Percentiles rank a stretch among this genome's conserved stretches.
Conservation (phyloP, 257 asterid genomes). For the Nyctanthes arbortristis region DNA sequence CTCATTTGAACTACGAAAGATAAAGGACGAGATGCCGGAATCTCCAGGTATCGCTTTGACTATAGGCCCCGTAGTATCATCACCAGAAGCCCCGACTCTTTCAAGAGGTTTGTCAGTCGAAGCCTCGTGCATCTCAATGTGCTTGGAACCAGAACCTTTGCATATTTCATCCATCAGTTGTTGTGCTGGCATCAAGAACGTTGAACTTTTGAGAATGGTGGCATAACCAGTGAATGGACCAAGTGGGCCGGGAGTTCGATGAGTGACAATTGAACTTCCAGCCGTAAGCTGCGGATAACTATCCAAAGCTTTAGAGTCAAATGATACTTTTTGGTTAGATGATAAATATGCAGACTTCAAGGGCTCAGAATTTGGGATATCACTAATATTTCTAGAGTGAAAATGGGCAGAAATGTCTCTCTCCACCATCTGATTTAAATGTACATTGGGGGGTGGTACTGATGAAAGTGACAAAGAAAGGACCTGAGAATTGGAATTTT, state of each 20-base stretch:
- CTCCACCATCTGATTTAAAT: conserved; percentile 20
- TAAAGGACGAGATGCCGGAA: conserved; percentile 25
- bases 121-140: conserved; percentile 12
- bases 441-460: conserved; percentile 41
- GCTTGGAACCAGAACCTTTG: conserved; percentile 31
- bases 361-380: conserved; percentile 12
- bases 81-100: conserved; percentile 34
- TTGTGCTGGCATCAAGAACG: conserved; percentile 65
- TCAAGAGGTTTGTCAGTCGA: conserved; percentile 18
- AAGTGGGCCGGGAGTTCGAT: conserved; percentile 56
- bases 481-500: conserved; percentile 43
- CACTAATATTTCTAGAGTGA: conserved; percentile 6
- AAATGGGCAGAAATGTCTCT: conserved; percentile 21
- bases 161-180: conserved; percentile 65
- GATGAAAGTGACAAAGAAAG: conserved; percentile 66
- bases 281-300: conserved; percentile 15
- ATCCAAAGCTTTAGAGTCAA: conserved; percentile 11
- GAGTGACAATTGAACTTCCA: conserved; percentile 29
- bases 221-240: conserved; percentile 91
- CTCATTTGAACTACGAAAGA: conserved; percentile 16
- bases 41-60: conserved; percentile 24
- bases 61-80: conserved; percentile 23
- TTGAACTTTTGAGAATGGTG: conserved; percentile 60
- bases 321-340: conserved; percentile 19
- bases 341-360: conserved; percentile 35